Evolutionary conservation across 2,329 filamentous ascomycete genomes (phyloP).

Genomic region (Alternaria viburni): DNA sequence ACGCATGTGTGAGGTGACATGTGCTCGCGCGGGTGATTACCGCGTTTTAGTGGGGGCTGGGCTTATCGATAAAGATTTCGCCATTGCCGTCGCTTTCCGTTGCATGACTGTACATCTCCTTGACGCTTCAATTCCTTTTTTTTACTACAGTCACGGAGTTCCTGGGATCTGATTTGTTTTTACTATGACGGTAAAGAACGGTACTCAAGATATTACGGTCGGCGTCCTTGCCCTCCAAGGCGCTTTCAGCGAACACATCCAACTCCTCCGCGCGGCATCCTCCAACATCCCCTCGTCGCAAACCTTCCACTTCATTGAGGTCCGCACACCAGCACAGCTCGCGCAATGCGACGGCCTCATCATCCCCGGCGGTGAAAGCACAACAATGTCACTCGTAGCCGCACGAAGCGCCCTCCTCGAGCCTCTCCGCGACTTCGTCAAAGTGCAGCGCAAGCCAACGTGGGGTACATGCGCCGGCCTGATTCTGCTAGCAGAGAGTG

Average conservation of each 20-base stretch:
- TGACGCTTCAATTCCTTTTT: background rate
- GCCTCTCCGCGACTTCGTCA: constrained; percentile 87
- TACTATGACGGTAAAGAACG: constrained; percentile 34
- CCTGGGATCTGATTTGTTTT: background rate
- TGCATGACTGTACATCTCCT: constrained; percentile 4
- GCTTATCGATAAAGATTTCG: constrained; percentile 23
- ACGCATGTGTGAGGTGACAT: constrained; percentile 1
- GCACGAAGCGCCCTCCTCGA: constrained; percentile 80
- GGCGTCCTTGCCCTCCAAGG: constrained; percentile 83
- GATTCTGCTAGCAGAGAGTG: constrained; percentile 86
- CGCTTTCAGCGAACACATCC: constrained; percentile 87
- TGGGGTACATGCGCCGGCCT: constrained; percentile 98
- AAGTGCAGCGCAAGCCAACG: constrained; percentile 79
- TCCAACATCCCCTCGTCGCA: constrained; percentile 48
- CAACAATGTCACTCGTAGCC: constrained; percentile 88
- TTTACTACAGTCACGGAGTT: constrained; percentile 12
- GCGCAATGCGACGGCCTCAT: constrained; percentile 79
- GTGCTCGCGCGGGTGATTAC: background rate
- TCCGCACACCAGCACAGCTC: constrained; percentile 77
- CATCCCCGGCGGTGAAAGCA: constrained; percentile 94
- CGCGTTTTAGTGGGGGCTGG: constrained; percentile 6
- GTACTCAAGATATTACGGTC: constrained; percentile 54
- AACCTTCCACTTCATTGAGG: constrained; percentile 69
- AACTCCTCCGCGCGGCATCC: constrained; percentile 74
- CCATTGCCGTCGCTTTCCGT: constrained; percentile 9